These are phyloP conservation scores for Leccinum proximum DNA, from an alignment of 1,284 basidiomycete genomes.

Conservation along the genomic window DNA sequence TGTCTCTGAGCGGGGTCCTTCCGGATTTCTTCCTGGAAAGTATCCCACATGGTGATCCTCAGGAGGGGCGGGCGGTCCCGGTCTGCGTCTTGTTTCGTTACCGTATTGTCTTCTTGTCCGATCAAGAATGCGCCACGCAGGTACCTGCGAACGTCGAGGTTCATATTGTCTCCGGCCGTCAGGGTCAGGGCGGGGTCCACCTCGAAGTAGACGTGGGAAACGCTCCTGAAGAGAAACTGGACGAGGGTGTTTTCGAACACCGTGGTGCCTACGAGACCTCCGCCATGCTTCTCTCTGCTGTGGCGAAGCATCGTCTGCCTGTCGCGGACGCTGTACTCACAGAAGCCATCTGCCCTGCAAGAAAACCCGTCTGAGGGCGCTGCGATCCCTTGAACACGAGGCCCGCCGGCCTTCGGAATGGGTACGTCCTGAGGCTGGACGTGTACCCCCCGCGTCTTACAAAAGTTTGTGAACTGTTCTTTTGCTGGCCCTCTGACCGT, in stretches of 20 bases:
- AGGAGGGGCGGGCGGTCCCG: background rate
- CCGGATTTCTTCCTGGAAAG: background rate
- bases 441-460: too few relatives aligned
- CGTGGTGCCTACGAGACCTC: background rate
- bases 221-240: too few relatives aligned
- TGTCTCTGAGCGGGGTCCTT: constrained; percentile 3
- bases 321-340: background rate
- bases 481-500: too few relatives aligned
- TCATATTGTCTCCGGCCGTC: too few relatives aligned
- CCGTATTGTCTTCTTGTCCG: background rate
- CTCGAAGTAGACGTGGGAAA: background rate
- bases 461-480: too few relatives aligned
- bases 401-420: background rate
- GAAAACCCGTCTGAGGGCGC: background rate
- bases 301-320: background rate
- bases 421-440: background rate
- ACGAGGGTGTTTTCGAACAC: too few relatives aligned
- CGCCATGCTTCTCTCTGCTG: background rate
- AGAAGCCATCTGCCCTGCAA: background rate
- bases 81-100: background rate
- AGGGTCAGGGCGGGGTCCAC: background rate
- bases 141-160: background rate
- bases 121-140: background rate
- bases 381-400: background rate
- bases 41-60: background rate